A percentile compares a stretch with the other conserved stretches of the same genome.
phyloP scores from a whole-genome alignment of 192 early-diverging fungal species.

The Spinellus fusiger region DNA sequence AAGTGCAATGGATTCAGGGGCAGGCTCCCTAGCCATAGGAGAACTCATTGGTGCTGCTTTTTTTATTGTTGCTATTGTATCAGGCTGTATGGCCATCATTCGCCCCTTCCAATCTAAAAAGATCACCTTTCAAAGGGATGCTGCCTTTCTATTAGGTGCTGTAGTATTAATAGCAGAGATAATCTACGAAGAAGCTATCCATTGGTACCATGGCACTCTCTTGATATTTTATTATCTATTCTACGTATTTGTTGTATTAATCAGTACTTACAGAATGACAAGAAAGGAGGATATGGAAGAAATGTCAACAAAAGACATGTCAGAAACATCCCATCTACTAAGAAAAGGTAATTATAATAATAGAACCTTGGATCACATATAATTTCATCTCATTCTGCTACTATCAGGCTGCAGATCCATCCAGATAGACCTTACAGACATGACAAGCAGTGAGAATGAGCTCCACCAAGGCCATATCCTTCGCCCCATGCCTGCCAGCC shows the following conservation, averaged over 20 bases:
- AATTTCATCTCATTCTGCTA: too few species aligned
- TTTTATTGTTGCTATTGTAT: slow-evolving; percentile 81
- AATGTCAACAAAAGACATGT: not conserved
- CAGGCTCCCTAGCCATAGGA: slow-evolving; percentile 80
- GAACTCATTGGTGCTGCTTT: slow-evolving; percentile 82
- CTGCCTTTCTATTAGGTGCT: slow-evolving; percentile 65
- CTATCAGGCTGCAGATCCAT: too few species aligned
- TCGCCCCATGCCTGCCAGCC: slow-evolving; percentile 18
- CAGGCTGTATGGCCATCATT: slow-evolving; percentile 76
- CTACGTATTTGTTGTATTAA: slow-evolving; percentile 55
- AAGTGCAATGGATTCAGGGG: slow-evolving; percentile 62
- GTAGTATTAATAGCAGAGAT: slow-evolving; percentile 46
- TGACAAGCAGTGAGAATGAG: not conserved
- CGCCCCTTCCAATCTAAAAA: slow-evolving; percentile 64
- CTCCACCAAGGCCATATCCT: slow-evolving; percentile 29
- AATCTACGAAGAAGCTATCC: slow-evolving; percentile 48
- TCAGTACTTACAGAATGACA: slow-evolving; percentile 12
- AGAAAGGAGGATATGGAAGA: not conserved
- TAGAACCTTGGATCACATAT: too few species aligned
- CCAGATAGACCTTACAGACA: not conserved
- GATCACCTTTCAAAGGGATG: slow-evolving; percentile 69
- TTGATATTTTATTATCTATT: slow-evolving; percentile 52
- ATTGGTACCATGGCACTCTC: slow-evolving; percentile 39
- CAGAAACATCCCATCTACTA: slow-evolving; percentile 17
- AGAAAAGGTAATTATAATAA: slow-evolving; percentile 2